Evolutionary conservation across 1,139 yeast species (phyloP), one percentile per base, ranked within the genome.

Genomic region (Yamadazyma spencermartinsiae): DNA sequence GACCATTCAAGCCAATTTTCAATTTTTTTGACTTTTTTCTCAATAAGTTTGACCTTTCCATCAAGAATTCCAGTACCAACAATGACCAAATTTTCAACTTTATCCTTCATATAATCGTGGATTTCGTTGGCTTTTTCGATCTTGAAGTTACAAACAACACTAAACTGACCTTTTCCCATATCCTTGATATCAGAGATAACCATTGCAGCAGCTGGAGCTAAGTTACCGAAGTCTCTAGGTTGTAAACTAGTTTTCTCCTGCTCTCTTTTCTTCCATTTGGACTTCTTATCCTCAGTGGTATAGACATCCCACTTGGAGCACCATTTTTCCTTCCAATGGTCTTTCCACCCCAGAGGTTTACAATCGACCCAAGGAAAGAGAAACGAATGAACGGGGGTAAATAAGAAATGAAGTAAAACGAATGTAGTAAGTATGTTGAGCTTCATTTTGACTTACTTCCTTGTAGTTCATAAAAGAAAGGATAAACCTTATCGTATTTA

Each of bases 181-280:
- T 41, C 46, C 31, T 44, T 46, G 17, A 52, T 59, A 33, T 51
- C 52, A 33, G 60, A 49, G 16, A 58, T 49, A 9, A 49, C 58
- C 35, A 56, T 41, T 17, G 56, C 60, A 35, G 60, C 61, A 40
- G 49, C 44, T 16, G 61, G 61, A 8, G 45, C 52, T 18, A 49
- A 41, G 18, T 35, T 33, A 17, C 42, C 46, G 11, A 42, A 37
- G 25, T 37, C 36, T 37, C 46, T 40, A 24, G 35, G 35, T 23
- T 40, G 46, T 21, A 40, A 29, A 10, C 12, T 7, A 19, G 27
- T n/a, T 18, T 18, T 18, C 31, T 25, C 14, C 23, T 33, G n/a
- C 12, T 18, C n/a, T n/a, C n/a, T n/a, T n/a, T n/a, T 31, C 26
- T 34, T 17, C 31, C 21, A 18, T 20, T 16, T 15, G 8, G 16